These are phyloP conservation scores for Hordeum marinum DNA, from an alignment of 176 grass and related monocot species.

Conservation along the genomic window DNA sequence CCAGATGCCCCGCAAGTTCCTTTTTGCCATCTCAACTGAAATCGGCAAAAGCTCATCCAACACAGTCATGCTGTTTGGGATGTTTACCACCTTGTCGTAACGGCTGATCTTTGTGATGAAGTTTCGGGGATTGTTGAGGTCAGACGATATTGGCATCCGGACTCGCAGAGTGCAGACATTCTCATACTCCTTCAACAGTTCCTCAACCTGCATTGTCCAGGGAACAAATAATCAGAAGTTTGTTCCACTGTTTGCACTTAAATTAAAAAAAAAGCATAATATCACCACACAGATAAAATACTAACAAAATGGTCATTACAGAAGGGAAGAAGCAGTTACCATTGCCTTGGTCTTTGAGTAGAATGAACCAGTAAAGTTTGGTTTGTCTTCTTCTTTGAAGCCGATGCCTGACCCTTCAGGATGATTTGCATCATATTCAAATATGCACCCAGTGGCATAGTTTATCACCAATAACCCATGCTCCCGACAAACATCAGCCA, in stretches of 20 bases:
- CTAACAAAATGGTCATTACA: background rate
- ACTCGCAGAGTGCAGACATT: conserved; percentile 78
- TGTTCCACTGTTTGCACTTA: background rate
- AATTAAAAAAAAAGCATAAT: background rate
- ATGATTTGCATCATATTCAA: conserved; percentile 67
- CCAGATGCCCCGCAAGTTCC: conserved; percentile 61
- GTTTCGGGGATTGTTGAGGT: conserved; percentile 70
- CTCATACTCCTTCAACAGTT: conserved; percentile 67
- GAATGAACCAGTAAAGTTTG: conserved; percentile 72
- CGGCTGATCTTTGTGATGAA: conserved; percentile 83
- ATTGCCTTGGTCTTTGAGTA: conserved; percentile 87
- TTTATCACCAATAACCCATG: conserved; percentile 70
- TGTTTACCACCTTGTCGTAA: conserved; percentile 78
- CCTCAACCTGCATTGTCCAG: conserved; percentile 56
- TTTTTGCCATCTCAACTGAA: conserved; percentile 74
- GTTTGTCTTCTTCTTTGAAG: conserved; percentile 78
- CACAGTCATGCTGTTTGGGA: conserved; percentile 79
- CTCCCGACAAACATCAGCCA: conserved; percentile 66
- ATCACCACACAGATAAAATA: background rate
- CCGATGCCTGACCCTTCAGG: conserved; percentile 69
- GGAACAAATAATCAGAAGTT: conserved; percentile 1
- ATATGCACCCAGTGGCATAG: conserved; percentile 84
- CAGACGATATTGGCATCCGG: conserved; percentile 74
- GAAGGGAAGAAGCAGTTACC: conserved; percentile 33
- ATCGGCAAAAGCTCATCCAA: conserved; percentile 80